phyloP scores from a whole-genome alignment of 2,329 filamentous ascomycete species.

The Huntiella moniliformis region DNA sequence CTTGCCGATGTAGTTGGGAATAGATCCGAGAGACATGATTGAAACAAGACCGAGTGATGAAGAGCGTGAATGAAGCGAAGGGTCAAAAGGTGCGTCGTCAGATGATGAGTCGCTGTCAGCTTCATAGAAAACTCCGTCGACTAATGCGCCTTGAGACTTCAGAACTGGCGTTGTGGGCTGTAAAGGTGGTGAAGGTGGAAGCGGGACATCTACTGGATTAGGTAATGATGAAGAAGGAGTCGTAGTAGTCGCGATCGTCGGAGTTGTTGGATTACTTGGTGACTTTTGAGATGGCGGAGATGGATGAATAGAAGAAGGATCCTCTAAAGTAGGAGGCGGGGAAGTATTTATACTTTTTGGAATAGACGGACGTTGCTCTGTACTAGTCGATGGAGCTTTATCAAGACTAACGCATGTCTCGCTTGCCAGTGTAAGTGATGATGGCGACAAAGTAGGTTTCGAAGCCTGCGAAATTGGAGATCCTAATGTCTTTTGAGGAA shows the following conservation, averaged over 20 bases:
- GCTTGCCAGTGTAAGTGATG: too few relatives aligned
- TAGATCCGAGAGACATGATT: background rate
- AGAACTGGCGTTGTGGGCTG: background rate
- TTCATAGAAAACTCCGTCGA: background rate
- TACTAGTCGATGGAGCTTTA: too few relatives aligned
- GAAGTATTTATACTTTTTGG: too few relatives aligned
- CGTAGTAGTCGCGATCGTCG: background rate
- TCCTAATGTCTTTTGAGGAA: too few relatives aligned
- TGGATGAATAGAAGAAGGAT: too few relatives aligned
- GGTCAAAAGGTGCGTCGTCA: constrained; percentile 1
- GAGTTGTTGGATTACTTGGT: background rate
- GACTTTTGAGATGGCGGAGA: background rate
- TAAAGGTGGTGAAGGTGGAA: background rate
- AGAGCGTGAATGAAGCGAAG: constrained; percentile 1
- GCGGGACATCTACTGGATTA: background rate
- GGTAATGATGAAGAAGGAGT: background rate
- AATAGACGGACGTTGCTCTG: too few relatives aligned
- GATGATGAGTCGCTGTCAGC: constrained; percentile 1
- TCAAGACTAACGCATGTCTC: too few relatives aligned
- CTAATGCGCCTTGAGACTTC: background rate
- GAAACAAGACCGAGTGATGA: constrained; percentile 2
- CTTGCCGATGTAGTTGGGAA: too few relatives aligned
- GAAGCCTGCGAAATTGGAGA: too few relatives aligned
- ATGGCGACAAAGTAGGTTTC: too few relatives aligned
- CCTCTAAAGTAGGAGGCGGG: too few relatives aligned